A percentile compares a stretch with the other conserved stretches of the same genome.
Conservation (phyloP, 1,284 basidiomycete species). For the Moesziomyces sp. region DNA sequence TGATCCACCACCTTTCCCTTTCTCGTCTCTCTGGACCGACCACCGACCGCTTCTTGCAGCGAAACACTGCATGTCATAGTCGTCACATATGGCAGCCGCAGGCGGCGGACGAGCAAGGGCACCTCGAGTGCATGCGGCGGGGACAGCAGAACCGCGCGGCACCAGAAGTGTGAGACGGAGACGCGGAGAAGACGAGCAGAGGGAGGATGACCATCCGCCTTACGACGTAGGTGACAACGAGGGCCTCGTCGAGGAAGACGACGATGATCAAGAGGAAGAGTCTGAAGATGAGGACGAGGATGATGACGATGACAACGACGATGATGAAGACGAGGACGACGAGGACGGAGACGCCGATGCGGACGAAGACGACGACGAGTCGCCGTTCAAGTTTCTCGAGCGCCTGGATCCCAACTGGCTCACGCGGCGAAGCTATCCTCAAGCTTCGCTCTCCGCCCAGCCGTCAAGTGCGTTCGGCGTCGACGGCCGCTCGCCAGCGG, state of each 20-base stretch:
- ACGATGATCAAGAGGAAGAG: constrained; percentile 18
- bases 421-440: constrained; percentile 1
- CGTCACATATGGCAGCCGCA: neutral
- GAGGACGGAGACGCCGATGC: constrained; percentile 17
- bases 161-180: neutral
- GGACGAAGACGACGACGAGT: constrained; percentile 43
- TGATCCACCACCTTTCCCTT: neutral
- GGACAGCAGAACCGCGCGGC: neutral
- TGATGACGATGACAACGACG: constrained; percentile 13
- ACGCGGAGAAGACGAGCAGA: neutral
- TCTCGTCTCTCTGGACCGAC: too few species aligned
- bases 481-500: constrained; percentile 11
- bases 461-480: neutral
- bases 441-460: constrained; percentile 1
- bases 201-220: neutral
- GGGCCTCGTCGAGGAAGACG: constrained; percentile 13
- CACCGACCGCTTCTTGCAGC: too few species aligned
- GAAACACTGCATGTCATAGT: neutral
- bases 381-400: constrained; percentile 39
- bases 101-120: neutral
- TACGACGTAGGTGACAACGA: constrained; percentile 6
- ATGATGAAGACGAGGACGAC: constrained; percentile 13
- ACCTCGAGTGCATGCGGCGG: neutral
- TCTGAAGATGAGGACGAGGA: constrained; percentile 14
- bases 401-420: constrained; percentile 34